A percentile compares a stretch with the other conserved stretches of the same genome.
phyloP scores from a whole-genome alignment of 2,329 filamentous ascomycete species.

The Pseudocercospora musae region DNA sequence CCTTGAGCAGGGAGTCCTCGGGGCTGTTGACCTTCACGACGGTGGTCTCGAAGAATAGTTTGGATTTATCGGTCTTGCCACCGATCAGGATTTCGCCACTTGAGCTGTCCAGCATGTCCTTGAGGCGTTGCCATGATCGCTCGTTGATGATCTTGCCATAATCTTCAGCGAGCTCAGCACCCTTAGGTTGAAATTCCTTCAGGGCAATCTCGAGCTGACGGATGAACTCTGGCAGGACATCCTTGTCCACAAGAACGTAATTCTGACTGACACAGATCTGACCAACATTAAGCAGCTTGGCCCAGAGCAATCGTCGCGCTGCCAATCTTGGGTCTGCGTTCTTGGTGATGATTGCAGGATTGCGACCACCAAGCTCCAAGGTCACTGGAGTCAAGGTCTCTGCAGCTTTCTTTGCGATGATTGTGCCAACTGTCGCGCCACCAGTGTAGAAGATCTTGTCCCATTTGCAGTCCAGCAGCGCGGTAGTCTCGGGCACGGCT shows the following conservation, averaged over 20 bases:
- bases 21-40: conserved; percentile 76
- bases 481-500: conserved; percentile 72
- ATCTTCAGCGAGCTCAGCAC: conserved; percentile 73
- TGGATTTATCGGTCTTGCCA: conserved; percentile 73
- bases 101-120: conserved; percentile 83
- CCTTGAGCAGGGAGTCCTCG: conserved; percentile 72
- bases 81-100: conserved; percentile 83
- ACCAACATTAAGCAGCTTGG: conserved; percentile 80
- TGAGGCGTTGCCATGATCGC: conserved; percentile 74
- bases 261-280: conserved; percentile 93
- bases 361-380: conserved; percentile 85
- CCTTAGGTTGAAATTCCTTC: conserved; percentile 78
- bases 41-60: conserved; percentile 86
- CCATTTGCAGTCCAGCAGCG: conserved; percentile 83
- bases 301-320: conserved; percentile 81
- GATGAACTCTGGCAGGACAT: conserved; percentile 63
- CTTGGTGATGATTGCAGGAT: conserved; percentile 88
- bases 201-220: conserved; percentile 66
- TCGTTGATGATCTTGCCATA: conserved; percentile 78
- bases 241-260: conserved; percentile 79
- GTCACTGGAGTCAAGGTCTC: conserved; percentile 71
- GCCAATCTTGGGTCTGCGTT: conserved; percentile 76
- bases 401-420: conserved; percentile 53
- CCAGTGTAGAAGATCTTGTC: conserved; percentile 99
- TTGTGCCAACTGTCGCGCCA: conserved; percentile 64